These are phyloP conservation scores for Didymella pinodella DNA, from an alignment of 2,329 filamentous ascomycete species.

Conservation along the genomic window DNA sequence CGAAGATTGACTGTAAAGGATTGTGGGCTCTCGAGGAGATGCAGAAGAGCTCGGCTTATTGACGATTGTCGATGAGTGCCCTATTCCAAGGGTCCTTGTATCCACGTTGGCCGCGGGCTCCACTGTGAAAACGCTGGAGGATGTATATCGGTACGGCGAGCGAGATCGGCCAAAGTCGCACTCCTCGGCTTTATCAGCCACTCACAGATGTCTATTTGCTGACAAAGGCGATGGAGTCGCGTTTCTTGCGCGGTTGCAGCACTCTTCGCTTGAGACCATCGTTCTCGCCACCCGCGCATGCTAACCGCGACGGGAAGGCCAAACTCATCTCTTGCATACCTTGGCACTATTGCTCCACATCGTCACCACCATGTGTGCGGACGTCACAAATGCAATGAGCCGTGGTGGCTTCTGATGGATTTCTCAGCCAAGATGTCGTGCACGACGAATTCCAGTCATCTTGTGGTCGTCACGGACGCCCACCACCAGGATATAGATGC, in stretches of 20 bases:
- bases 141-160: conserved; percentile 25
- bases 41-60: conserved; percentile 22
- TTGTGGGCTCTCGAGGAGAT: conserved; percentile 17
- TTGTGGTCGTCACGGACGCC: conserved; percentile 26
- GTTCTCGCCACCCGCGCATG: not conserved
- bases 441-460: conserved; percentile 9
- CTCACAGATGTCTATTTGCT: conserved; percentile 19
- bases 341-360: conserved; percentile 21
- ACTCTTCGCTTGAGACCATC: conserved; percentile 5
- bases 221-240: conserved; percentile 8
- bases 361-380: conserved; percentile 24
- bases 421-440: conserved; percentile 34
- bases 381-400: conserved; percentile 33
- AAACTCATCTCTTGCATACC: conserved; percentile 34
- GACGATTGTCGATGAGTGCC: conserved; percentile 20
- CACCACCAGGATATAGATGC: conserved; percentile 24
- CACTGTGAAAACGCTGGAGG: conserved; percentile 18
- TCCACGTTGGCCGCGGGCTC: conserved; percentile 21
- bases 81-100: conserved; percentile 24
- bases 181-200: conserved; percentile 22
- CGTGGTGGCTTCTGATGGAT: conserved; percentile 11
- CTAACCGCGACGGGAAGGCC: conserved; percentile 32
- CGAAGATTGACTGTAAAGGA: conserved; percentile 27
- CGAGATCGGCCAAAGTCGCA: conserved; percentile 23
- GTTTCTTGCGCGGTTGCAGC: conserved; percentile 12